Base-by-base conservation (phyloP, 192 early-diverging fungal genomes). In the Coemansia sp. region DNA sequence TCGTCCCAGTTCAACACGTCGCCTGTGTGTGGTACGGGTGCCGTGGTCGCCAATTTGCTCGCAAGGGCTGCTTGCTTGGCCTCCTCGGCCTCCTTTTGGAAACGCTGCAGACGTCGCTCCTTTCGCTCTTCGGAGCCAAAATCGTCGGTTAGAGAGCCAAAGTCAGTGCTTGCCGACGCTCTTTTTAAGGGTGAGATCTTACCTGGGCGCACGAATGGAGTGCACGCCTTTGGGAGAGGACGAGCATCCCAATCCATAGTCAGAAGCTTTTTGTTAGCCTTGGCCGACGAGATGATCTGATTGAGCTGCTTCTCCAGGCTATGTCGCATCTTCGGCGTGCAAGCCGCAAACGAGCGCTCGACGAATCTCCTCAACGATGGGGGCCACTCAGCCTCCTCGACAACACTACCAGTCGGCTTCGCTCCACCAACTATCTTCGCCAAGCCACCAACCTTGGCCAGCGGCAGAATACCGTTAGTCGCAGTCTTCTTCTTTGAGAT, bases 1-100 rank as follows among this genome's bases (percentile, higher is more conserved):
- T 86, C 80, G 64, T 94, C 90, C 91, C 91, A 92, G 68, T 91
- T 88, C 44, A 87, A 86, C 54, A 92, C 91, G 66, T 91, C 90
- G 14, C 85, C 45, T 7, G 59, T 72, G 45, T 78, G 67, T 2
- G 67, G 72, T 46, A 70, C 56, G 8, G 81, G 75, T 86, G 81
- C 68, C 19, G 68, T 61, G 3, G 65, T 40, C 5, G 66, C 19
- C 27, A 56, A 16, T 34, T 31, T 50, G 46, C 51, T 74, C 6
- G 78, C 73, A 19, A 31, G 41, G 19, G 81, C 76, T 6, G 63
- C 66, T 60, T 65, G 69, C 61, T 70, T 64, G 16, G 69, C 81
- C 7, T 69, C 68, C 45, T 75, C 77, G 35, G 69, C 63, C 45
- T 80, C 78, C 21, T 63, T 53, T 65, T 75, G 73, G 44, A 83